Evolutionary conservation across 306 rosid genomes (phyloP).

Genomic region (Trifolium dubium): DNA sequence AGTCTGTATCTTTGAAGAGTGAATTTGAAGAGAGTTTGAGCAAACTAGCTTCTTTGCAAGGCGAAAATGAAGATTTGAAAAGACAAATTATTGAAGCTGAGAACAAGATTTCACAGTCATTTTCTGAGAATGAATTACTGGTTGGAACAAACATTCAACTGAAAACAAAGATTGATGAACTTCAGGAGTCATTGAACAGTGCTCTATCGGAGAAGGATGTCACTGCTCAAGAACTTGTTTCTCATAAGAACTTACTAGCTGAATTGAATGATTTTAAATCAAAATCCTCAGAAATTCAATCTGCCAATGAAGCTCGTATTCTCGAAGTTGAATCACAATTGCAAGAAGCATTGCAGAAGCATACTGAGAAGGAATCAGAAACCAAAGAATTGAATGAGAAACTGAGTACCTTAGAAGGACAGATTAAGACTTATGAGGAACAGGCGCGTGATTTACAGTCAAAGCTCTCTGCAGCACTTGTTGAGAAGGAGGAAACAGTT

Average conservation of each 20-base stretch:
- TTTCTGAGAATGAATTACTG: slow-evolving; percentile 75
- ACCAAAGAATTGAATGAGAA: slow-evolving; percentile 73
- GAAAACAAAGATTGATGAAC: slow-evolving; percentile 78
- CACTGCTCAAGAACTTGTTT: slow-evolving; percentile 59
- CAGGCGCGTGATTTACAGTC: slow-evolving; percentile 51
- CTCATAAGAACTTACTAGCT: slow-evolving; percentile 64
- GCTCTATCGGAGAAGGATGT: slow-evolving; percentile 71
- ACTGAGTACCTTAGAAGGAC: slow-evolving; percentile 55
- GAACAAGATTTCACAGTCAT: slow-evolving; percentile 63
- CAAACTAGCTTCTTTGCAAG: slow-evolving; percentile 62
- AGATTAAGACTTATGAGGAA: not conserved
- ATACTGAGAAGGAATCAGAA: slow-evolving; percentile 71
- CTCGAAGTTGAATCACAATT: slow-evolving; percentile 63
- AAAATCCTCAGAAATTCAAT: slow-evolving; percentile 66
- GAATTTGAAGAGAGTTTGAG: slow-evolving; percentile 61
- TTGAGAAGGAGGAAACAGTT: slow-evolving; percentile 63
- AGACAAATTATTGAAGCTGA: slow-evolving; percentile 61
- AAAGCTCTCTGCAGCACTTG: slow-evolving; percentile 53
- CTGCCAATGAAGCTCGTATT: slow-evolving; percentile 54
- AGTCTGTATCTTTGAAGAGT: slow-evolving; percentile 55
- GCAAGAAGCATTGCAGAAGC: slow-evolving; percentile 63
- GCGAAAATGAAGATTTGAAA: slow-evolving; percentile 69
- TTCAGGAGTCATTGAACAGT: slow-evolving; percentile 65
- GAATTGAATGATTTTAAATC: slow-evolving; percentile 73
- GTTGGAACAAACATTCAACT: slow-evolving; percentile 78